Percentiles rank a stretch among this genome's conserved stretches.
Evolutionary conservation across 148 eudicot species (phyloP).

Genomic region (Bassia scoparia): DNA sequence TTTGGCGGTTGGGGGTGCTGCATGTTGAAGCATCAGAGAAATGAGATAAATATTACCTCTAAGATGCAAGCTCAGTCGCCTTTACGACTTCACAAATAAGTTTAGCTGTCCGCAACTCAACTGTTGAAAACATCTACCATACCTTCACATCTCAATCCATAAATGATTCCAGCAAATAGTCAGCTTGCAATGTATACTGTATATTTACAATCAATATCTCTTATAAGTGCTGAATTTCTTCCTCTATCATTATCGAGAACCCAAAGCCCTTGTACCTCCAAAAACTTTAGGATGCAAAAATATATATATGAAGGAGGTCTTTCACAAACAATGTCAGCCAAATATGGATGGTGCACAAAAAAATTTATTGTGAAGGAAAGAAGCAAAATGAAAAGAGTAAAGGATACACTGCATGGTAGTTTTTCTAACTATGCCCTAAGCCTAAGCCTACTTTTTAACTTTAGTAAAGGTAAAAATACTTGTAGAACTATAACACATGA

Average conservation of each 20-base stretch:
- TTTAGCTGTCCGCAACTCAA: constrained; percentile 77
- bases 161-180: neutral
- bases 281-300: neutral
- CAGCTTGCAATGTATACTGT: neutral
- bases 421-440: too few relatives aligned
- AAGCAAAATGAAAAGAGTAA: too few relatives aligned
- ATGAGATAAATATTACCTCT: constrained; percentile 51
- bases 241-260: neutral
- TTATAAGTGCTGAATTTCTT: neutral
- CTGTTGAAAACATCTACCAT: constrained; percentile 95
- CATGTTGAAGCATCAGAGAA: neutral
- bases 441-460: too few relatives aligned
- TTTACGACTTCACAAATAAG: constrained; percentile 51
- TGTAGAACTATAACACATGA: too few relatives aligned
- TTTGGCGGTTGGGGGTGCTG: too few relatives aligned
- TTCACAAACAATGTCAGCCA: neutral
- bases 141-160: constrained; percentile 43
- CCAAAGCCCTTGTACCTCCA: neutral
- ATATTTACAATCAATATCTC: neutral
- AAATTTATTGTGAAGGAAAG: too few relatives aligned
- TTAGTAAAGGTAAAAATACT: too few relatives aligned
- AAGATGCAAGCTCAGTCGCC: constrained; percentile 73
- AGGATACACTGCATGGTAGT: too few relatives aligned
- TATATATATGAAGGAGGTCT: neutral
- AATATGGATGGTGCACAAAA: too few relatives aligned